A percentile compares a stretch with the other conserved stretches of the same genome.
These are phyloP conservation scores for Ormosia emarginata DNA, from an alignment of 306 rosid species.

Conservation along the genomic window DNA sequence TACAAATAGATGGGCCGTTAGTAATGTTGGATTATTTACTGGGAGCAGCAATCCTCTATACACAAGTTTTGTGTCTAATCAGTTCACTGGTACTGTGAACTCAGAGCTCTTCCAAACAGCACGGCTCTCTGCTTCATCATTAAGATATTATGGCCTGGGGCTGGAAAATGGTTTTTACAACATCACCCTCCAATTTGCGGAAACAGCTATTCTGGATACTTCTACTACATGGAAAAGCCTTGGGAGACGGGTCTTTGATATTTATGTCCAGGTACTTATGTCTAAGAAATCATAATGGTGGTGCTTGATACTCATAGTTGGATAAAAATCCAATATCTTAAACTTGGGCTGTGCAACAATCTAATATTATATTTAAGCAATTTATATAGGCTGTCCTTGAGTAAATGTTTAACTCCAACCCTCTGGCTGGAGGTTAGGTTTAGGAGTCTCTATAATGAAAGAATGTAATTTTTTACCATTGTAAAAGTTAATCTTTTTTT, in stretches of 20 bases:
- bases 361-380: not conserved
- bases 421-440: not conserved
- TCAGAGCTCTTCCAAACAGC: slow-evolving; percentile 64
- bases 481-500: not conserved
- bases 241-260: slow-evolving; percentile 69
- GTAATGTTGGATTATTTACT: slow-evolving; percentile 61
- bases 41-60: slow-evolving; percentile 18
- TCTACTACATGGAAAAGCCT: slow-evolving; percentile 57
- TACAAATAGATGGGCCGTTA: slow-evolving; percentile 62
- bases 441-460: not conserved
- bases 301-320: not conserved
- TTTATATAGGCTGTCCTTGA: not conserved
- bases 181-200: slow-evolving; percentile 64
- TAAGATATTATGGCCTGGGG: slow-evolving; percentile 79
- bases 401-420: not conserved
- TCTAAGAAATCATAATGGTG: not conserved
- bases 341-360: not conserved
- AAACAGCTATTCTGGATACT: slow-evolving; percentile 41
- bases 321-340: not conserved
- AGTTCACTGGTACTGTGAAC: slow-evolving; percentile 41
- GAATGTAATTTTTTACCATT: not conserved
- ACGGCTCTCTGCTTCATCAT: slow-evolving; percentile 71
- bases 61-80: slow-evolving; percentile 29
- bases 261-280: slow-evolving; percentile 65
- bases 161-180: slow-evolving; percentile 65